Conservation (phyloP, 1,139 yeast species). For the Protomyces pachydermus region DNA sequence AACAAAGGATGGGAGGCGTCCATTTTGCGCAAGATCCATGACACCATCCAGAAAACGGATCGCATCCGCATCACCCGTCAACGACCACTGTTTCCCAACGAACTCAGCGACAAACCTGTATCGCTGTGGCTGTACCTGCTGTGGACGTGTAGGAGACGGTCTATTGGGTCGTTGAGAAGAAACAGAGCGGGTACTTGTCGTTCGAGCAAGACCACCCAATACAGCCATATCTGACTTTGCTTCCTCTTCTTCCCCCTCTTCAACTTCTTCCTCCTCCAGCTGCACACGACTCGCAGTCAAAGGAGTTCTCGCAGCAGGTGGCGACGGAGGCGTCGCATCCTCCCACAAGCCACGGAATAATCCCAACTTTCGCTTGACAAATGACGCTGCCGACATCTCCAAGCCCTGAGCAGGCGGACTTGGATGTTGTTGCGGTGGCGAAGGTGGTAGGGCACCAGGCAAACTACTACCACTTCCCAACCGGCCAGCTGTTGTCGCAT, state of each 20-base stretch:
- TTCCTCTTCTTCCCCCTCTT: neutral
- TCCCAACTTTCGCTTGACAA: conserved; percentile 13
- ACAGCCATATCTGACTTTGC: neutral
- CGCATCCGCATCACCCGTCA: conserved; percentile 24
- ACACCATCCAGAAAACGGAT: conserved; percentile 20
- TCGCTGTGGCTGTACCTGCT: conserved; percentile 4
- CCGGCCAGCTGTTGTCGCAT: neutral
- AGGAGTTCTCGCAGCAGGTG: neutral
- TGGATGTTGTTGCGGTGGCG: neutral
- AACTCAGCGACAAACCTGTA: conserved; percentile 19
- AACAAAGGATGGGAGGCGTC: conserved; percentile 10
- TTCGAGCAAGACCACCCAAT: neutral
- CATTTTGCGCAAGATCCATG: conserved; percentile 17
- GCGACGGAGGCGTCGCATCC: conserved; percentile 1
- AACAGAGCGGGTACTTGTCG: neutral
- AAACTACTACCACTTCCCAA: no score
- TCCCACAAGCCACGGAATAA: conserved; percentile 21
- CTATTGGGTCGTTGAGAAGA: neutral
- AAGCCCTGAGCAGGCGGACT: neutral
- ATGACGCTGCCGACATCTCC: neutral
- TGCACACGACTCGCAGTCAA: neutral
- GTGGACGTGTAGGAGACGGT: neutral
- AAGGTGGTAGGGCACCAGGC: neutral
- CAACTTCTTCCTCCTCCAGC: neutral
- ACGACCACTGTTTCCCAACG: conserved; percentile 24